These are phyloP conservation scores for Tulasnella sp. DNA, from an alignment of 768 basidiomycete species.

Conservation along the genomic window DNA sequence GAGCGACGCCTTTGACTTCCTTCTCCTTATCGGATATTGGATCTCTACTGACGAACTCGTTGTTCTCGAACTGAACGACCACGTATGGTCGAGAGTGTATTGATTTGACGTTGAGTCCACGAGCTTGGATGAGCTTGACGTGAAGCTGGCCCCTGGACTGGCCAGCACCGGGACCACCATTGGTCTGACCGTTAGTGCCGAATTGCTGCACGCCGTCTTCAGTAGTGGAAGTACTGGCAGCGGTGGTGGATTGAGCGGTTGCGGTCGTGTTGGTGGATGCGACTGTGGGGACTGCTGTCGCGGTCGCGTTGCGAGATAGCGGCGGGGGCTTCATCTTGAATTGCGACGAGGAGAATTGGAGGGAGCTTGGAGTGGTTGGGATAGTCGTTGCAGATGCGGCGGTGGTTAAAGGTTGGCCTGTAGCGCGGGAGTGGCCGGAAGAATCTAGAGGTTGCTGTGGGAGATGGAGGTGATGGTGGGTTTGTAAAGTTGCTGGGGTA, in stretches of 20 bases:
- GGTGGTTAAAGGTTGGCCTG: constrained; percentile 13
- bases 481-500: constrained; percentile 31
- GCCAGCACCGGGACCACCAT: constrained; percentile 11
- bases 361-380: constrained; percentile 60
- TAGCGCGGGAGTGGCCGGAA: not conserved
- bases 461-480: constrained; percentile 27
- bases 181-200: constrained; percentile 13
- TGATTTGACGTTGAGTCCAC: constrained; percentile 70
- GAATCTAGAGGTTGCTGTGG: constrained; percentile 11
- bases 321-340: constrained; percentile 70
- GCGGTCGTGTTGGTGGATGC: constrained; percentile 1
- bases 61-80: constrained; percentile 97
- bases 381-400: constrained; percentile 49
- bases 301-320: constrained; percentile 34
- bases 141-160: constrained; percentile 61
- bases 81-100: constrained; percentile 75
- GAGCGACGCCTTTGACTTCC: constrained; percentile 79
- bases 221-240: constrained; percentile 8
- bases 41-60: constrained; percentile 93
- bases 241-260: constrained; percentile 16
- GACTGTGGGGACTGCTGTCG: constrained; percentile 18
- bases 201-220: not conserved
- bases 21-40: constrained; percentile 81
- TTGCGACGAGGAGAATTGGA: constrained; percentile 70
- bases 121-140: constrained; percentile 92